These are phyloP conservation scores for Penicillium rolfsii DNA, from an alignment of 2,329 filamentous ascomycete genomes.

Conservation along the genomic window DNA sequence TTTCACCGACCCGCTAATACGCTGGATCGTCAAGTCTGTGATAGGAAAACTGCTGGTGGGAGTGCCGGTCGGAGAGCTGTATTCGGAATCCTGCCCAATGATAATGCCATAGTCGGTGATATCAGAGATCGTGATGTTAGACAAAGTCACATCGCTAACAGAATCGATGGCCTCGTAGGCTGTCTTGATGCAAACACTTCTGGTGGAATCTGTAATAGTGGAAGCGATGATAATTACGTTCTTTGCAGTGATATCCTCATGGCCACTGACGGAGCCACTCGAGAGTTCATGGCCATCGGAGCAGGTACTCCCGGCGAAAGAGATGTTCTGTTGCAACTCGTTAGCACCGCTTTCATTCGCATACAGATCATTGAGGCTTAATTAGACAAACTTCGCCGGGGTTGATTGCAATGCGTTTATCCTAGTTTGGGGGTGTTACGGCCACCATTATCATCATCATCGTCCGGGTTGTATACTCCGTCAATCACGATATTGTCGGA, in stretches of 20 bases:
- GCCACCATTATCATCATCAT: constrained; percentile 52
- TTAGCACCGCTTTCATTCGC: constrained; percentile 1
- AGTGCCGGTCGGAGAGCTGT: constrained; percentile 47
- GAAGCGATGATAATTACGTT: constrained; percentile 45
- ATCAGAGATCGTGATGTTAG: constrained; percentile 53
- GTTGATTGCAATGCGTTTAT: constrained; percentile 64
- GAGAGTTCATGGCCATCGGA: constrained; percentile 55
- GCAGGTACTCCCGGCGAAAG: constrained; percentile 36
- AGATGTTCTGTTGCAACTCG: constrained; percentile 27
- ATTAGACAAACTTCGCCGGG: constrained; percentile 50
- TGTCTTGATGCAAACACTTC: constrained; percentile 50
- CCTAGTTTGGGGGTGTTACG: constrained; percentile 63
- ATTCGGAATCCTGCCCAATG: constrained; percentile 62
- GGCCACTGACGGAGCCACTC: constrained; percentile 63
- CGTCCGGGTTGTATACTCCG: constrained; percentile 54
- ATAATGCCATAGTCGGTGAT: constrained; percentile 57
- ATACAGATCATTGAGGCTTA: background rate
- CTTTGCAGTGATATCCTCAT: constrained; percentile 58
- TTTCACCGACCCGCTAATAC: constrained; percentile 40
- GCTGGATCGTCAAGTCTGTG: constrained; percentile 37
- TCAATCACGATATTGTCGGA: constrained; percentile 51
- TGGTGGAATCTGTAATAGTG: constrained; percentile 12
- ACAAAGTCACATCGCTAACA: constrained; percentile 58
- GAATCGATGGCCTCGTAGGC: constrained; percentile 56
- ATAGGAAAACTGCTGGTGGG: constrained; percentile 47